Conservation (phyloP, 768 basidiomycete genomes). For the Paxillus rubicundulus region DNA sequence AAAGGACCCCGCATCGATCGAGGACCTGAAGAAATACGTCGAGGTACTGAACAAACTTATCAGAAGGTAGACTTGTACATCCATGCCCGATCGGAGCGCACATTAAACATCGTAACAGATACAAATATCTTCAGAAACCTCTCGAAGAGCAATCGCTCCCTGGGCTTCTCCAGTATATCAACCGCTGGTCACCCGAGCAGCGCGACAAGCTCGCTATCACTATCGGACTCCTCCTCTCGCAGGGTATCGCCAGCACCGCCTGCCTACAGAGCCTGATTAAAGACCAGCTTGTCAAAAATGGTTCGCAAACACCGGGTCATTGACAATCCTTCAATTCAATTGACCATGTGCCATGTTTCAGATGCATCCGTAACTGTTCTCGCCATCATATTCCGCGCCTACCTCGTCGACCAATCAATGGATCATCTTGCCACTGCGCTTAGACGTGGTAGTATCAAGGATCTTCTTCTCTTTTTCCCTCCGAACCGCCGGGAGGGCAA, state of each 20-base stretch:
- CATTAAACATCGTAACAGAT: slow-evolving; percentile 47
- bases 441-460: slow-evolving; percentile 81
- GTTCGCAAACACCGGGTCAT: slow-evolving; percentile 36
- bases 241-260: slow-evolving; percentile 74
- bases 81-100: slow-evolving; percentile 1
- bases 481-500: slow-evolving; percentile 73
- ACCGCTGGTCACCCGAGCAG: slow-evolving; percentile 76
- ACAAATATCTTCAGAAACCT: slow-evolving; percentile 98
- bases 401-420: slow-evolving; percentile 79
- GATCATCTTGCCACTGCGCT: slow-evolving; percentile 84
- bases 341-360: slow-evolving; percentile 30
- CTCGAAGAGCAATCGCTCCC: slow-evolving; percentile 86
- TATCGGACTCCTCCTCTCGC: slow-evolving; percentile 77
- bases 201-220: slow-evolving; percentile 83
- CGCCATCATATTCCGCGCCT: slow-evolving; percentile 77
- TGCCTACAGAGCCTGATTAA: slow-evolving; percentile 83
- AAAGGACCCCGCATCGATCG: slow-evolving; percentile 72
- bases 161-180: slow-evolving; percentile 81
- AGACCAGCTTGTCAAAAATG: slow-evolving; percentile 95
- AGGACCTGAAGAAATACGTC: slow-evolving; percentile 89
- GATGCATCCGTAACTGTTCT: slow-evolving; percentile 77
- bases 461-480: slow-evolving; percentile 87
- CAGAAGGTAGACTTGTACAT: slow-evolving; percentile 60
- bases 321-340: neutral
- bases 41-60: slow-evolving; percentile 96